phyloP scores from a whole-genome alignment of 306 rosid species.

The Quercus agrifolia region DNA sequence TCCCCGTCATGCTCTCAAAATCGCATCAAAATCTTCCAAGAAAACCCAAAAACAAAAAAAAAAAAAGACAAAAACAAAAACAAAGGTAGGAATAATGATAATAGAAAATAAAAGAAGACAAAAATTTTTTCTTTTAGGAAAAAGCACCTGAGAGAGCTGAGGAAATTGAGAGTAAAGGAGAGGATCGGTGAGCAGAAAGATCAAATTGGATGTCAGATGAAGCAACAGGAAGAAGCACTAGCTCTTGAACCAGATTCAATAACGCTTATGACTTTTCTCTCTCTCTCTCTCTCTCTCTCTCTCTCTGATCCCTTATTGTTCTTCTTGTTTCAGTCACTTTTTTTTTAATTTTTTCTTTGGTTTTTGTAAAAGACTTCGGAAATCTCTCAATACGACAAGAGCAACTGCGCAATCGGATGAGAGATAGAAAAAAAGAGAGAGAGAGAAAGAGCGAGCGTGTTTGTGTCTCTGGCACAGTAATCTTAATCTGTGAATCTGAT shows the following conservation, averaged over 20 bases:
- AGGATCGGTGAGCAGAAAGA: slow-evolving; percentile 32
- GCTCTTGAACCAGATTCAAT: slow-evolving; percentile 11
- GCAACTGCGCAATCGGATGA: neutral
- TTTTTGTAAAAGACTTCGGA: neutral
- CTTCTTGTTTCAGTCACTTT: slow-evolving; percentile 4
- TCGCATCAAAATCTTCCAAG: neutral
- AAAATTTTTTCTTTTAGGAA: too few species aligned
- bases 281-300: slow-evolving; percentile 3
- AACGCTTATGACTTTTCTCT: neutral
- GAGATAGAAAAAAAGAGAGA: slow-evolving; percentile 3
- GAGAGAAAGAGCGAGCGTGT: slow-evolving; percentile 2
- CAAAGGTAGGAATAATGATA: neutral
- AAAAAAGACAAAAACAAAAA: neutral
- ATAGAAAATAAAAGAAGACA: neutral
- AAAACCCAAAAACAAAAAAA: neutral
- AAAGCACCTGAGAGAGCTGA: slow-evolving; percentile 31
- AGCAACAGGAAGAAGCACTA: neutral
- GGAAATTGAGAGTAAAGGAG: neutral
- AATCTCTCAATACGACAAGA: slow-evolving; percentile 20
- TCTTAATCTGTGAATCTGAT: slow-evolving; percentile 8
- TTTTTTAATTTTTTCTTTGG: neutral
- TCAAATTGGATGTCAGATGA: slow-evolving; percentile 13
- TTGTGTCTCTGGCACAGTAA: slow-evolving; percentile 5
- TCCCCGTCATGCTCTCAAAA: slow-evolving; percentile 4
- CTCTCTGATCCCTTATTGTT: neutral